Evolutionary conservation across 768 basidiomycete genomes (phyloP).

Genomic region (Pulveroboletus sp.): DNA sequence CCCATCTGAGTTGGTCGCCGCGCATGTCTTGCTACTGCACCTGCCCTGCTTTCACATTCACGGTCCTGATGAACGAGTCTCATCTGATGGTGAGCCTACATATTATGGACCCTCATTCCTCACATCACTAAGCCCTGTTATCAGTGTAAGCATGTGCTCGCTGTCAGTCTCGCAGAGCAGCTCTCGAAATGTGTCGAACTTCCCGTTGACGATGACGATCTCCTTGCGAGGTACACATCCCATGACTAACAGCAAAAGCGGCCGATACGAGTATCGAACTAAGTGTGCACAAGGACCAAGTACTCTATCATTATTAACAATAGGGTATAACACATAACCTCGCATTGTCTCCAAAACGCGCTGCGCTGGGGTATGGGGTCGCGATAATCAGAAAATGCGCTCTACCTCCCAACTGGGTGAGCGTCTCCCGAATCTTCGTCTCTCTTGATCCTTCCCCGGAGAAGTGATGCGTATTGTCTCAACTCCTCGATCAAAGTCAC

Average conservation of each 20-base stretch:
- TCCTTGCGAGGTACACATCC: conserved; percentile 33
- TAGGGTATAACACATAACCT: conserved; percentile 23
- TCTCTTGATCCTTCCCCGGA: conserved; percentile 51
- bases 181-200: conserved; percentile 50
- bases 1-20: conserved; percentile 40
- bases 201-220: conserved; percentile 41
- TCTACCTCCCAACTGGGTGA: conserved; percentile 6
- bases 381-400: not conserved
- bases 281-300: conserved; percentile 3
- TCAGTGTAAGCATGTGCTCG: conserved; percentile 80
- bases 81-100: conserved; percentile 54
- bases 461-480: conserved; percentile 53
- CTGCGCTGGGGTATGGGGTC: conserved; percentile 4
- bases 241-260: conserved; percentile 9
- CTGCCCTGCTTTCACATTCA: conserved; percentile 68
- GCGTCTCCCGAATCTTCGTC: conserved; percentile 23
- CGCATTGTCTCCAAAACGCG: conserved; percentile 4
- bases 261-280: conserved; percentile 13
- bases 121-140: not conserved
- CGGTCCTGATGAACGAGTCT: conserved; percentile 53
- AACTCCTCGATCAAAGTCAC: conserved; percentile 48
- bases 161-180: conserved; percentile 54
- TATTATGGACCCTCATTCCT: not conserved
- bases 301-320: conserved; percentile 23
- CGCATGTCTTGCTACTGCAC: conserved; percentile 56